Percentiles rank a stretch among this genome's conserved stretches.
Conservation (phyloP, 2,329 filamentous ascomycete genomes). For the Trichoderma asperellum region DNA sequence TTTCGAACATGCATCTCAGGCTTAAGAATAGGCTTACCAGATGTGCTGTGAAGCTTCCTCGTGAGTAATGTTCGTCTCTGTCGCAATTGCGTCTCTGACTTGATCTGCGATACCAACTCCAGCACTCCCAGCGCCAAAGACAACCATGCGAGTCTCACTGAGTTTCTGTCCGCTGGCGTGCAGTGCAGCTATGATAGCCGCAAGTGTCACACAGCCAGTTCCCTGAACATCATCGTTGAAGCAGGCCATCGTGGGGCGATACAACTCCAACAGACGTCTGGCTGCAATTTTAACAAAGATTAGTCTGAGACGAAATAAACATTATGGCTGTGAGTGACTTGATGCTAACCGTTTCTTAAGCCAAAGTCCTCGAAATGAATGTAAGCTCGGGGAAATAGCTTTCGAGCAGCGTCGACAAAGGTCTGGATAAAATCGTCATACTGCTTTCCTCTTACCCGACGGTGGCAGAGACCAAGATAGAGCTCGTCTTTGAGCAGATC, state of each 20-base stretch:
- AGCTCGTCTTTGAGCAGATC: conserved; percentile 73
- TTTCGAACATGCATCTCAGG: background rate
- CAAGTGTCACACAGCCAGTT: conserved; percentile 84
- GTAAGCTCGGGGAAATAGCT: conserved; percentile 76
- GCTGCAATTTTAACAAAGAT: conserved; percentile 46
- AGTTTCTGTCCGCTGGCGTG: conserved; percentile 70
- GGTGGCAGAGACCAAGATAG: conserved; percentile 74
- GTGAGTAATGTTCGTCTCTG: conserved; percentile 66
- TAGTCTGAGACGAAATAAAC: background rate
- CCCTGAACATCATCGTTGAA: conserved; percentile 94
- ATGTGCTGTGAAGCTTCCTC: conserved; percentile 81
- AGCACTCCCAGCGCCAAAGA: conserved; percentile 82
- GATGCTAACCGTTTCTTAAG: conserved; percentile 63
- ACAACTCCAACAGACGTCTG: conserved; percentile 74
- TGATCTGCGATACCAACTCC: conserved; percentile 87
- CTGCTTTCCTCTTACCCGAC: conserved; percentile 67
- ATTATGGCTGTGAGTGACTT: background rate
- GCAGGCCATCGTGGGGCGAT: conserved; percentile 73
- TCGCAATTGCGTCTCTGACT: conserved; percentile 75
- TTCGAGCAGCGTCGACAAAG: conserved; percentile 70
- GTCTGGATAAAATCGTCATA: conserved; percentile 79
- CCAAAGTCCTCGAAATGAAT: conserved; percentile 93
- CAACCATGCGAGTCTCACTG: conserved; percentile 68
- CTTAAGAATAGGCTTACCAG: conserved; percentile 55
- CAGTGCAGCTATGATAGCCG: conserved; percentile 76